Base-by-base conservation (phyloP, 192 early-diverging fungal species). In the Rhizophagus prolifer region DNA sequence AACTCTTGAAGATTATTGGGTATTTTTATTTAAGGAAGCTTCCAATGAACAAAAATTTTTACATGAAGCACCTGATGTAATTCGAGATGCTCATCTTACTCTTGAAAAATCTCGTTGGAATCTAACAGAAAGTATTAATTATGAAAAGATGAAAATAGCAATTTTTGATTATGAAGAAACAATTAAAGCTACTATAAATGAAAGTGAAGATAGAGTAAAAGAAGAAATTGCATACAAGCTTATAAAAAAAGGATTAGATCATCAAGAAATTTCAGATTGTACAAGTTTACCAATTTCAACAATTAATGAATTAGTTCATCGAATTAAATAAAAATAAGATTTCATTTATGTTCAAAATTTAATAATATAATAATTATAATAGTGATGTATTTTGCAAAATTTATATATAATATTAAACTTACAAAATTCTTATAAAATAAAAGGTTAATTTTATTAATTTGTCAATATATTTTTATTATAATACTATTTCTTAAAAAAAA, bases 141-240 rank as follows among this genome's bases (percentile, higher is more conserved):
- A 65, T 31, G 31, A 65, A 34, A 65, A 65, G 31, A n/a, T n/a
- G n/a, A n/a, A n/a, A n/a, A n/a, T n/a, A n/a, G n/a, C 63, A 36
- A 9, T 65, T 65, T 65, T 65, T 21, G 12, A 65, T 65, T 14
- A 65, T 36, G 28, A 34, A 65, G 28, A 65, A 36, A 12, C 4
- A 34, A 34, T 65, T 34, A 65, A 13, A 65, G 38, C 63, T 65
- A 8, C 0, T 65, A 38, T 36, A 65, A 19, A 65, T 2, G 14
- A 65, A 65, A 30, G 63, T 0, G 34, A 16, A 13, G 31, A 64
- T 4, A 28, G 31, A 64, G 30, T 30, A 14, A 64, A 9, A 34
- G 9, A 65, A 6, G 63, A 65, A 31, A 31, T 65, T 65, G 28
- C 63, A 65, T 4, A 23, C 23, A 31, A 65, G 3, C 28, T 31